Conservation (phyloP, 2,329 filamentous ascomycete genomes). For the Penicillium sp. region DNA sequence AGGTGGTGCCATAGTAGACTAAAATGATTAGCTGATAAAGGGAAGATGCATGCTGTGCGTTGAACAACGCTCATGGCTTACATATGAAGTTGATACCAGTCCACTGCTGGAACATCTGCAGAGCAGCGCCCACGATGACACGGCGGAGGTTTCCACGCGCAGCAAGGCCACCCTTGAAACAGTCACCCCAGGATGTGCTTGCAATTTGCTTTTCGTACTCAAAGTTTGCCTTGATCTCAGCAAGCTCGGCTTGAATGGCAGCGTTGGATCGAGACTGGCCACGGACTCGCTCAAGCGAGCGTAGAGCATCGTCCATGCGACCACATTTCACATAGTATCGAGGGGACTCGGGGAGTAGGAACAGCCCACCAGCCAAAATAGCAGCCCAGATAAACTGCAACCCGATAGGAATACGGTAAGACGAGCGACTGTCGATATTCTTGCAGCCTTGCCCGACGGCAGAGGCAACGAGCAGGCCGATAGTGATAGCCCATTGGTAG, state of each 20-base stretch:
- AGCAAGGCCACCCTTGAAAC: constrained; percentile 62
- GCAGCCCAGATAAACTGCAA: constrained; percentile 79
- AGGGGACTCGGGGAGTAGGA: constrained; percentile 79
- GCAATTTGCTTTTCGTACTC: constrained; percentile 68
- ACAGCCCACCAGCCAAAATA: constrained; percentile 70
- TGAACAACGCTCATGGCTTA: constrained; percentile 1
- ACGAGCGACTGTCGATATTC: constrained; percentile 51
- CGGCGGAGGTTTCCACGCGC: constrained; percentile 60
- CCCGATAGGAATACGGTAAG: constrained; percentile 77
- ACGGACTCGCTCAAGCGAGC: constrained; percentile 65
- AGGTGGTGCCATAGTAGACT: constrained; percentile 77
- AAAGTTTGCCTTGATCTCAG: constrained; percentile 85
- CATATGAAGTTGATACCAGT: constrained; percentile 90
- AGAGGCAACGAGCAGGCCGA: constrained; percentile 72
- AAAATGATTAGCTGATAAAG: neutral
- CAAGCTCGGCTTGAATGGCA: constrained; percentile 74
- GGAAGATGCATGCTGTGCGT: neutral
- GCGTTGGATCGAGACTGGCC: constrained; percentile 70
- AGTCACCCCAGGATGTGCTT: constrained; percentile 63
- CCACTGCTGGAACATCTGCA: constrained; percentile 79
- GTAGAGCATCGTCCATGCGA: constrained; percentile 62
- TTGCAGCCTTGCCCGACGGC: constrained; percentile 72
- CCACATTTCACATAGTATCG: constrained; percentile 81
- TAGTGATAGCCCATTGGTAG: constrained; percentile 80
- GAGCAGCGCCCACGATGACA: constrained; percentile 66